Conservation (phyloP, 225 moss, liverwort and hornwort genomes). For the Physcomitrium patens region DNA sequence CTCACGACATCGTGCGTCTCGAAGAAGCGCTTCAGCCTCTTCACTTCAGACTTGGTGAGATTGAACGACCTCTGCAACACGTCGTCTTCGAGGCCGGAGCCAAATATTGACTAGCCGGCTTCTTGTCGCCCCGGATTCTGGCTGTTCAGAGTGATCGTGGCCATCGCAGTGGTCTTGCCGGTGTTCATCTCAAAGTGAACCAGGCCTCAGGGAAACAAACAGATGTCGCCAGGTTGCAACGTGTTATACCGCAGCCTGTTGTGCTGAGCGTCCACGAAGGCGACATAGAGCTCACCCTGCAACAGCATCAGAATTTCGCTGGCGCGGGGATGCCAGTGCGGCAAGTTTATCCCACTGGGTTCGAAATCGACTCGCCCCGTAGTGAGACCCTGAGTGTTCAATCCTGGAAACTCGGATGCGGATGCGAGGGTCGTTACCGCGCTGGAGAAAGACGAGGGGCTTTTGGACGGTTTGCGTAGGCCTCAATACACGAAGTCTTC, state of each 20-base stretch:
- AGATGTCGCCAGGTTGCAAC: background rate
- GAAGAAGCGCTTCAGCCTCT: background rate
- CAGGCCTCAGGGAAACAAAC: background rate
- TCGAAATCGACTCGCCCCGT: background rate
- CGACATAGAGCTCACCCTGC: background rate
- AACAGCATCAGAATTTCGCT: background rate
- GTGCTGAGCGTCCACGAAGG: background rate
- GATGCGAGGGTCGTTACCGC: background rate
- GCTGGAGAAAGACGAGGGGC: background rate
- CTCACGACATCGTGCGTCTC: no score
- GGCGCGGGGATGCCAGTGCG: conserved; percentile 1
- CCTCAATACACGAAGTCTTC: conserved; percentile 20
- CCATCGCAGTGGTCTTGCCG: background rate
- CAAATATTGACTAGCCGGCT: background rate
- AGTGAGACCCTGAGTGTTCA: background rate
- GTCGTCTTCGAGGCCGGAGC: background rate
- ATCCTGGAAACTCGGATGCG: background rate
- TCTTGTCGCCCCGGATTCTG: background rate
- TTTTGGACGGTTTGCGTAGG: background rate
- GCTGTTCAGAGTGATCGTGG: background rate
- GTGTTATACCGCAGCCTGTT: background rate
- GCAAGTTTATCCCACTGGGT: background rate
- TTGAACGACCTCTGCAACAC: background rate
- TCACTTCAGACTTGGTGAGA: background rate
- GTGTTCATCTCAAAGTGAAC: conserved; percentile 1